Evolutionary conservation across 495 filamentous ascomycete species (phyloP).

Genomic region (Aspergillus cavernicola): DNA sequence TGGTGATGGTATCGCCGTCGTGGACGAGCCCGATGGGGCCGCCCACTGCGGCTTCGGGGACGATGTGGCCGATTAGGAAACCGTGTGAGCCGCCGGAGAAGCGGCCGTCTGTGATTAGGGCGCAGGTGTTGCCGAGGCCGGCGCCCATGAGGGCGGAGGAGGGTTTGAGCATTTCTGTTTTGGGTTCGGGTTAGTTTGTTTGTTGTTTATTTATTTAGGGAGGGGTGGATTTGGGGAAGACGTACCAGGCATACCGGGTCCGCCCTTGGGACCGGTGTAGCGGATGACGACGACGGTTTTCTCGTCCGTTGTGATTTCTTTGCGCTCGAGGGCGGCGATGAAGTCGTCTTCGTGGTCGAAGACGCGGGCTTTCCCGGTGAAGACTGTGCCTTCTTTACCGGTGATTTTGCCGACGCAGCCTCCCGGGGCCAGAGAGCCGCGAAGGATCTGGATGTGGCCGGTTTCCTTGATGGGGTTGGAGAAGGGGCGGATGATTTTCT

Average conservation of each 20-base stretch:
- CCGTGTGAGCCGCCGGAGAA: slow-evolving; percentile 42
- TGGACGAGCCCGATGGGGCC: slow-evolving; percentile 48
- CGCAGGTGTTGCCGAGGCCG: slow-evolving; percentile 62
- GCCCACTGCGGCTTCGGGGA: slow-evolving; percentile 50
- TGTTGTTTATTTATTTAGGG: background rate
- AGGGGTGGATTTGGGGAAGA: background rate
- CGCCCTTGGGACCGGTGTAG: slow-evolving; percentile 93
- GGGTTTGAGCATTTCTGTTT: slow-evolving; percentile 80
- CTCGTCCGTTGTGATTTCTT: slow-evolving; percentile 90
- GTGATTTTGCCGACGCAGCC: slow-evolving; percentile 98
- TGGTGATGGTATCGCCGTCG: slow-evolving; percentile 48
- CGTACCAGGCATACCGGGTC: slow-evolving; percentile 80
- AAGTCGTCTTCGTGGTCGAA: slow-evolving; percentile 85
- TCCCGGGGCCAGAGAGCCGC: slow-evolving; percentile 84
- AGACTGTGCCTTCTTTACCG: slow-evolving; percentile 89
- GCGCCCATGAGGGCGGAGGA: slow-evolving; percentile 84
- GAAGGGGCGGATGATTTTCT: slow-evolving; percentile 88
- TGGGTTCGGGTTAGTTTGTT: background rate
- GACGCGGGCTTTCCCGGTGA: slow-evolving; percentile 82
- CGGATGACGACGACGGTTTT: slow-evolving; percentile 97
- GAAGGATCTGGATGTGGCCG: slow-evolving; percentile 95
- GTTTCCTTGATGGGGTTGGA: slow-evolving; percentile 89
- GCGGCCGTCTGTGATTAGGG: slow-evolving; percentile 38
- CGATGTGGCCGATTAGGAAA: slow-evolving; percentile 47
- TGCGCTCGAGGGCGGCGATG: slow-evolving; percentile 69